Base-by-base conservation (phyloP, 768 basidiomycete genomes). In the Multifurca ochricompacta region DNA sequence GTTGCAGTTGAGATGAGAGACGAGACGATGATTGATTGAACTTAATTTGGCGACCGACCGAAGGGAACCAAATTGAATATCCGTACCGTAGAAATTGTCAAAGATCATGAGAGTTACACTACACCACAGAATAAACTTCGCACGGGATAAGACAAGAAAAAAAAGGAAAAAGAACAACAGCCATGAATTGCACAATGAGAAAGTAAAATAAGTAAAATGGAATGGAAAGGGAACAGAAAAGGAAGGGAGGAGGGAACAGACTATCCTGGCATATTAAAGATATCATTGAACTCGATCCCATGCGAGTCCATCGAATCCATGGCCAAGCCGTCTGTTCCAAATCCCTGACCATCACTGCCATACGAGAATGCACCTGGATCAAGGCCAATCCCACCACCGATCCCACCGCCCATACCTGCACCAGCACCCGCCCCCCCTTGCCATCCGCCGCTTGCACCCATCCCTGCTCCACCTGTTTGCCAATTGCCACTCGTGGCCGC, bases 241-340 rank as follows among this genome's bases (percentile, higher is more conserved):
- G 25, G 10, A 13, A 6, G 27, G 21, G 16, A 13, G 6, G 13
- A 14, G 11, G 18, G 28, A n/a, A 28, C 2, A 30, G 14, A 46
- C 39, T 47, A 57, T 32, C 56, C 50, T 32, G 56, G 56, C 21
- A 57, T 57, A 40, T 59, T 59, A 36, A 59, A 59, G 46, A 59
- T 58, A 46, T 59, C 59, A 43, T 48, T 59, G 28, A 59, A 58
- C 59, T 59, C 59, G n/a, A 59, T 59, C 58, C 47, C 56, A 8
- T 49, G 55, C 3, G 55, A 44, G 40, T 58, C 59, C 50, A 52
- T 57, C 58, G 49, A 13, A 19, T 56, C 55, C 51, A 57, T 52
- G 50, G 39, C 39, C 45, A 57, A 42, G 32, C 44, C 49, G 27
- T 59, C 56, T 16, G 48, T 19, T 18, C 54, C 56, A 35, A 51